Percentiles rank a stretch among this genome's conserved stretches.
These are phyloP conservation scores for Daucus carota DNA, from an alignment of 129 eudicot genomes.

Conservation along the genomic window DNA sequence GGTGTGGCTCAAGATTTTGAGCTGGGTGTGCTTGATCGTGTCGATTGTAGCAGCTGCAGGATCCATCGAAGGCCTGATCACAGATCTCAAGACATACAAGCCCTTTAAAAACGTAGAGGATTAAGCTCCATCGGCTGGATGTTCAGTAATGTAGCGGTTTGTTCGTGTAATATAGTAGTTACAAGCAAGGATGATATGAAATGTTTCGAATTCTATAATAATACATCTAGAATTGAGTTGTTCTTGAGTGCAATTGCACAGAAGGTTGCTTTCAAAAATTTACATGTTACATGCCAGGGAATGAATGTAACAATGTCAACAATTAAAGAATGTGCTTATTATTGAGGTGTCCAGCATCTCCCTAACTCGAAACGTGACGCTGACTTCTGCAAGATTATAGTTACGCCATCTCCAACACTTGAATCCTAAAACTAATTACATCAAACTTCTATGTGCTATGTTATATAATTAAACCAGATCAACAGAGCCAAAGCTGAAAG, in stretches of 20 bases:
- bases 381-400: no score
- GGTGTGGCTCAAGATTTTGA: constrained; percentile 64
- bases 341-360: no score
- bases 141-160: neutral
- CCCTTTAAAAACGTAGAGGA: constrained; percentile 44
- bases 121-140: neutral
- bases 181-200: neutral
- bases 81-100: constrained; percentile 44
- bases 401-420: no score
- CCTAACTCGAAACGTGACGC: no score
- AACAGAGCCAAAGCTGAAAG: no score
- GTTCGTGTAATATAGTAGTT: neutral
- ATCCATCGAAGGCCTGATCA: constrained; percentile 58
- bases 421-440: no score
- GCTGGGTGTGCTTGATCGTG: constrained; percentile 54
- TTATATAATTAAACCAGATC: no score
- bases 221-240: neutral
- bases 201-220: neutral
- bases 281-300: neutral
- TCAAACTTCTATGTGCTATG: no score
- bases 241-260: neutral
- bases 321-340: neutral
- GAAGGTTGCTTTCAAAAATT: neutral
- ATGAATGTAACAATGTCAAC: neutral
- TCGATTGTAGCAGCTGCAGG: constrained; percentile 86